A percentile compares a stretch with the other conserved stretches of the same genome.
phyloP scores from a whole-genome alignment of 1,139 yeast genomes.

The Scheffersomyces cryptocercus region DNA sequence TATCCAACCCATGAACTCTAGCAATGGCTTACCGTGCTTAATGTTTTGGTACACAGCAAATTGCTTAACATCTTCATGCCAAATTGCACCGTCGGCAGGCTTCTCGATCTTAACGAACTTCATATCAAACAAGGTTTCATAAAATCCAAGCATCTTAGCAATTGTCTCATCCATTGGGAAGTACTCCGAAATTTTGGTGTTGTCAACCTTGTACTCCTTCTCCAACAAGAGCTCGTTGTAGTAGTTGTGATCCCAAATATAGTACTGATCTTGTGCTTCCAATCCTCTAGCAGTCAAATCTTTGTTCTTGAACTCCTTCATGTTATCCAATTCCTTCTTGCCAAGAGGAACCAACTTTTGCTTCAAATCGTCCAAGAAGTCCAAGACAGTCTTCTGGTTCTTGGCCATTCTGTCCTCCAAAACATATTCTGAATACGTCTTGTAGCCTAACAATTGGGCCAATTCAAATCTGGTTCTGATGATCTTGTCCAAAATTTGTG shows the following conservation, averaged over 20 bases:
- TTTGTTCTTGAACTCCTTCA: slow-evolving; percentile 54
- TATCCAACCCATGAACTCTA: slow-evolving; percentile 75
- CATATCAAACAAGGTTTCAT: slow-evolving; percentile 66
- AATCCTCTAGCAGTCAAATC: slow-evolving; percentile 50
- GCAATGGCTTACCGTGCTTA: slow-evolving; percentile 39
- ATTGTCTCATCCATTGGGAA: slow-evolving; percentile 75
- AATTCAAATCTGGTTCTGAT: slow-evolving; percentile 60
- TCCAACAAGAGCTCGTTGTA: slow-evolving; percentile 67
- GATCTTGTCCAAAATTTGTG: slow-evolving; percentile 57
- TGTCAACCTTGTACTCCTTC: slow-evolving; percentile 69
- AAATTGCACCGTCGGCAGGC: slow-evolving; percentile 33
- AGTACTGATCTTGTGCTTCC: slow-evolving; percentile 45
- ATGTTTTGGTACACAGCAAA: slow-evolving; percentile 68
- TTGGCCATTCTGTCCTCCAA: slow-evolving; percentile 84
- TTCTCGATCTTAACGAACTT: slow-evolving; percentile 57
- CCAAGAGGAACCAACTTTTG: slow-evolving; percentile 61
- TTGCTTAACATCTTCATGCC: slow-evolving; percentile 82
- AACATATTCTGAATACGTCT: slow-evolving; percentile 64
- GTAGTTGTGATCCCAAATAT: slow-evolving; percentile 74
- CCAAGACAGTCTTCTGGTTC: slow-evolving; percentile 55
- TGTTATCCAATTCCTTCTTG: slow-evolving; percentile 47
- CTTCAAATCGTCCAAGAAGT: slow-evolving; percentile 63
- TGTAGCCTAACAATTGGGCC: slow-evolving; percentile 65
- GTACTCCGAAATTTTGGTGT: slow-evolving; percentile 69
- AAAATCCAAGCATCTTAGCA: slow-evolving; percentile 65